Evolutionary conservation across 2,329 filamentous ascomycete species (phyloP), one percentile per base, ranked within the genome.

Genomic region (Fusarium sp.): DNA sequence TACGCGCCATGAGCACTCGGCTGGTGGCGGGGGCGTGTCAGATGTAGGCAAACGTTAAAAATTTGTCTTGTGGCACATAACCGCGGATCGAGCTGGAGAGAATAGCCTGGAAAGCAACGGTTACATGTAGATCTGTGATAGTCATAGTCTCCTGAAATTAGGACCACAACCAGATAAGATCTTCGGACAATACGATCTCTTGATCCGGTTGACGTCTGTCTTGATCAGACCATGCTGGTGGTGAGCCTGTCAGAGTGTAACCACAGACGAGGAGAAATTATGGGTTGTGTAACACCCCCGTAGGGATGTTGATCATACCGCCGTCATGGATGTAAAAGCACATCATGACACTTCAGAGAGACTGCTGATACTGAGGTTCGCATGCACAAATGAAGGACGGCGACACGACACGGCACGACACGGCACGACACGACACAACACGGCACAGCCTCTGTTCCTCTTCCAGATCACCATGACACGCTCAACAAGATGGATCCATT

Each of bases 101-200:
- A 64, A 51, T 14, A 60, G n/a, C 18, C 35, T 51, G 37, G 41
- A 49, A 52, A 44, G 55, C 25, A 51, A 38, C 23, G 19, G 59
- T 56, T 42, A 71, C 52, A 59, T 59, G 57, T 60, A 70, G 67
- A 71, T 71, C 67, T 39, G 33, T 45, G 39, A 57, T 41, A 37
- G 42, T 29, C 54, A 49, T 29, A 27, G 49, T 49, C 55, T 69
- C 68, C 68, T 72, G 63, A 66, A 60, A 51, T 42, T 39, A 41
- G 45, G 7, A 39, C 54, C 58, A 41, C 19, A 69, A 60, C 31
- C 10, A 72, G 58, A 64, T 41, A 72, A 69, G 69, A 72, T 72
- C 63, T 60, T 72, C 63, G 56, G 35, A 45, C 33, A 63, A 38
- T 35, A 35, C 58, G 58, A 72, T 64, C 38, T 33, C 31, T 62